Evolutionary conservation across 495 filamentous ascomycete species (phyloP).

Genomic region (Aspergillus sclerotiicarbonarius): DNA sequence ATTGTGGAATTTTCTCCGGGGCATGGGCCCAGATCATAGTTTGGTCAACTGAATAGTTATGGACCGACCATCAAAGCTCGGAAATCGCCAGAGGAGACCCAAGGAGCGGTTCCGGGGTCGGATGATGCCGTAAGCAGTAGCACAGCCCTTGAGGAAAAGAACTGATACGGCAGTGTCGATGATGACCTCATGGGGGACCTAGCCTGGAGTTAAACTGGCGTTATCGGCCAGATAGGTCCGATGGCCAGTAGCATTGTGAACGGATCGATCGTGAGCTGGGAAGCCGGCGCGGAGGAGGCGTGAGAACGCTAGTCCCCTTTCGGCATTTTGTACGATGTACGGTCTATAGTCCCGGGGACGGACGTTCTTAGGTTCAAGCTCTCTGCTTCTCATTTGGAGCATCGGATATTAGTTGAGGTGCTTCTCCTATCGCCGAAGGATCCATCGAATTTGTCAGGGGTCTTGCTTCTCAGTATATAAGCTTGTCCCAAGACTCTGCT

Average conservation of each 20-base stretch:
- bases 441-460: background rate
- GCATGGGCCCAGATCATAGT: background rate
- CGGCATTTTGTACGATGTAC: background rate
- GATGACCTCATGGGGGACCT: no score
- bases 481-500: background rate
- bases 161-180: no score
- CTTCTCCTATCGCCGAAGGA: background rate
- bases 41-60: no score
- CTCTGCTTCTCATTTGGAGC: background rate
- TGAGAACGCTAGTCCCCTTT: background rate
- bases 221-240: no score
- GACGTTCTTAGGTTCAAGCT: background rate
- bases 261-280: background rate
- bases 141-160: no score
- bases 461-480: background rate
- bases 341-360: background rate
- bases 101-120: background rate
- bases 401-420: background rate
- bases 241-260: background rate
- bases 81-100: background rate
- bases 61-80: no score
- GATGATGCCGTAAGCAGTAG: no score
- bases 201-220: no score
- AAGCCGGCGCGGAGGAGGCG: background rate
- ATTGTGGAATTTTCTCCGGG: background rate